Conservation (phyloP, 192 early-diverging fungal species). For the Paraglomus brasilianum region DNA sequence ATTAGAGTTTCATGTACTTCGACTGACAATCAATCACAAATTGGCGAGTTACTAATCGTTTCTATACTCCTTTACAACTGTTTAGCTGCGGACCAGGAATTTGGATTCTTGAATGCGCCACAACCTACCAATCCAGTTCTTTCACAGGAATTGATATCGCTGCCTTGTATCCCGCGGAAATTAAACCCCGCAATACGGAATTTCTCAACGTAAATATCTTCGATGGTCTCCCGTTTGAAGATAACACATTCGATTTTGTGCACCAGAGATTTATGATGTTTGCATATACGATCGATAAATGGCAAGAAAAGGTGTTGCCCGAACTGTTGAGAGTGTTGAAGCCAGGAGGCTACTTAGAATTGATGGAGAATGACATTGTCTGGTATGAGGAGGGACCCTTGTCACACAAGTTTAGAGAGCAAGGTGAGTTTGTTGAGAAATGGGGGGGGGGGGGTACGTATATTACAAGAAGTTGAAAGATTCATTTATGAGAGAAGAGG, state of each 20-base stretch:
- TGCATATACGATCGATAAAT: constrained; percentile 23
- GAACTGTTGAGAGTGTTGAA: constrained; percentile 8
- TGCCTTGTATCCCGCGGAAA: constrained; percentile 35
- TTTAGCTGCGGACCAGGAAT: constrained; percentile 40
- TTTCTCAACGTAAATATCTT: constrained; percentile 33
- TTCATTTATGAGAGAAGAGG: no score
- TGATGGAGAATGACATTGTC: constrained; percentile 13
- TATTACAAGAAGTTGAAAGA: no score
- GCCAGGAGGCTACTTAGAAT: neutral
- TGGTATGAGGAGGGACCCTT: neutral
- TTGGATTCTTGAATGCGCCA: constrained; percentile 41
- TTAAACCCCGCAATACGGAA: constrained; percentile 35
- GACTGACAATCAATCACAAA: no score
- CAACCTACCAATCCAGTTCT: constrained; percentile 24
- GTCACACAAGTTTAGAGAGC: neutral
- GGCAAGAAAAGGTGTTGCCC: constrained; percentile 2
- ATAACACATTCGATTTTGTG: constrained; percentile 40
- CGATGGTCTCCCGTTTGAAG: constrained; percentile 30
- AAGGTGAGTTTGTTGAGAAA: constrained; percentile 8
- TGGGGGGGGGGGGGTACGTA: no score
- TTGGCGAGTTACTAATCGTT: no score
- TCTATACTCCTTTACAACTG: no score
- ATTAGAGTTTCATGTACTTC: no score
- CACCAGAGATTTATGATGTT: constrained; percentile 29
- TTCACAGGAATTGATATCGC: constrained; percentile 37